phyloP scores from a whole-genome alignment of 768 basidiomycete genomes.

The Panus rudis region DNA sequence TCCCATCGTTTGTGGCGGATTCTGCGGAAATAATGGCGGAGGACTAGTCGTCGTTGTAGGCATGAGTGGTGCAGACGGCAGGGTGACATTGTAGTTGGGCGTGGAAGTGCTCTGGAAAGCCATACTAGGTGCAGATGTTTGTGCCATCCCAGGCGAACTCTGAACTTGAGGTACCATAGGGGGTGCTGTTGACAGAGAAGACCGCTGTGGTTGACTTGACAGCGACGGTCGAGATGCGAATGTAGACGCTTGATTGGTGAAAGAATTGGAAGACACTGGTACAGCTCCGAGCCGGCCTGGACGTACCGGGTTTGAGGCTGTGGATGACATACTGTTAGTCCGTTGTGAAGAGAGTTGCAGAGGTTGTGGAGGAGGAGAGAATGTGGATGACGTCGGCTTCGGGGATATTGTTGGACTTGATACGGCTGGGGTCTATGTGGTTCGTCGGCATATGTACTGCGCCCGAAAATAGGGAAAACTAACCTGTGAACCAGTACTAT shows the following conservation, averaged over 20 bases:
- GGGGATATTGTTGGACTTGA: slow-evolving; percentile 24
- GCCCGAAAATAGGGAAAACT: background rate
- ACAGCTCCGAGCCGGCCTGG: no score
- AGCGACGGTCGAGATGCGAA: slow-evolving; percentile 7
- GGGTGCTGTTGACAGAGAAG: slow-evolving; percentile 9
- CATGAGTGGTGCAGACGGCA: slow-evolving; percentile 22
- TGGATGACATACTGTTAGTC: no score
- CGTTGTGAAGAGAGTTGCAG: no score
- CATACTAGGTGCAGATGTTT: slow-evolving; percentile 23
- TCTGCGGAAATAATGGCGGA: slow-evolving; percentile 23
- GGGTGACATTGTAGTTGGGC: slow-evolving; percentile 56
- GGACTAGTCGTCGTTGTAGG: slow-evolving; percentile 12
- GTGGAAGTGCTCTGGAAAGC: slow-evolving; percentile 20
- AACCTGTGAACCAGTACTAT: slow-evolving; percentile 28
- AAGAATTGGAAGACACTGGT: no score
- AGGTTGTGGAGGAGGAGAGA: slow-evolving; percentile 6
- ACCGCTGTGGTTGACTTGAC: slow-evolving; percentile 5
- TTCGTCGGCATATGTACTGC: background rate
- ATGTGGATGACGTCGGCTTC: slow-evolving; percentile 9
- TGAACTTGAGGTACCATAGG: slow-evolving; percentile 7
- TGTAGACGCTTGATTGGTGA: no score
- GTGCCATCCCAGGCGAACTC: background rate
- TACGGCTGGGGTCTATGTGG: slow-evolving; percentile 11
- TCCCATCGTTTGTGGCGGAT: slow-evolving; percentile 31
- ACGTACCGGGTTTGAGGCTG: no score